Base-by-base conservation (phyloP, 306 rosid genomes). In the Glycine soja region DNA sequence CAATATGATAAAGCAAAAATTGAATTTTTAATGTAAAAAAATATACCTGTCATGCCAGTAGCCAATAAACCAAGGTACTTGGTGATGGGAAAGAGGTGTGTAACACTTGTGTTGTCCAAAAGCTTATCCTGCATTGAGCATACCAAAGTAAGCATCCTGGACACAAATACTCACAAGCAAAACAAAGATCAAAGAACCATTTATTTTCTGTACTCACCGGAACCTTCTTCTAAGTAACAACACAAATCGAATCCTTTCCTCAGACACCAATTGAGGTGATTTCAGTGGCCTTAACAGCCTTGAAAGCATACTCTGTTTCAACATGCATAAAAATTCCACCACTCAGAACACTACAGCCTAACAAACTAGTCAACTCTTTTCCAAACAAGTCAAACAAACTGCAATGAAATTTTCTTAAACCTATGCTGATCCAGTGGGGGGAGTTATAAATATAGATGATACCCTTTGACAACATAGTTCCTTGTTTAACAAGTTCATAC, bases 181-280 rank as follows among this genome's bases (percentile, higher is more conserved):
- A 74, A 40, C 13, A 69, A 79, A 84, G 51, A 56, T 48, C 72
- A 57, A 40, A 57, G 40, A 72, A 68, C 62, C 63, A 65, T 76
- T 38, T 10, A 79, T 38, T 13, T 57, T 65, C 15, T 7, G 59
- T 75, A 88, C 99, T 88, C 85, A 95, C 99, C 76, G 99, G 98
- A 79, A 95, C 99, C 86, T 95, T 95, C 80, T 95, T 95, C 87
- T 95, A 98, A 63, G 99, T 95, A 85, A 95, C 99, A 3, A 95
- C 99, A 84, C 99, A 95, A 48, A 95, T 82, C 0, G 98, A 95
- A 87, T 95, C 97, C 82, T 88, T 95, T 80, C 99, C 99, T 30
- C 95, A 87, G 12, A 95, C 99, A 47, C 94, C 99, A 53, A 95
- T 95, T 0, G 99, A 95, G 79, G 99, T 93, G 69, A 85, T 95